Evolutionary conservation across 1,139 yeast genomes (phyloP).

Genomic region (Saccharomyces pastorianus): DNA sequence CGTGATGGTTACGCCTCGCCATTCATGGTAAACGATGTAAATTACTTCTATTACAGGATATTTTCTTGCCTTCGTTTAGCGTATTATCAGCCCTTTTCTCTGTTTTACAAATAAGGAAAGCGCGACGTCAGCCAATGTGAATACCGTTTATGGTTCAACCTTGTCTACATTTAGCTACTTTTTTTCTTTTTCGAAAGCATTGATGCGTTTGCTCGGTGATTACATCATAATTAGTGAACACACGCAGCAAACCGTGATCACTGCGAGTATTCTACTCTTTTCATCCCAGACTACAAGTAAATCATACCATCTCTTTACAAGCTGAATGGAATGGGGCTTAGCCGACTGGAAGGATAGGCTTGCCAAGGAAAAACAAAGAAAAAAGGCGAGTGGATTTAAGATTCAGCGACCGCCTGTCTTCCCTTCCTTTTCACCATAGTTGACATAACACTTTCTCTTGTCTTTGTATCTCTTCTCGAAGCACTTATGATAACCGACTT

Average conservation of each 20-base stretch:
- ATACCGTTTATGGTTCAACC: background rate
- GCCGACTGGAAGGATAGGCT: background rate
- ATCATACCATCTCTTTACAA: too few species aligned
- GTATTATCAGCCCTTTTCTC: background rate
- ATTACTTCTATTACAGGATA: background rate
- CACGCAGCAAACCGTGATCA: background rate
- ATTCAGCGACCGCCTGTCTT: background rate
- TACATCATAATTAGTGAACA: background rate
- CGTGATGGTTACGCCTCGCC: background rate
- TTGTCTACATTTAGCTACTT: too few species aligned
- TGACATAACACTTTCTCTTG: background rate
- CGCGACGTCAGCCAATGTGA: background rate
- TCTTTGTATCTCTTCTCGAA: background rate
- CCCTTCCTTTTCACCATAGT: too few species aligned
- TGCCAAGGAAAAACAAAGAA: background rate
- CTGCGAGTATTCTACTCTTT: background rate
- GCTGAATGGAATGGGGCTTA: background rate
- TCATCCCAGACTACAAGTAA: background rate
- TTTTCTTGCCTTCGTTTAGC: background rate
- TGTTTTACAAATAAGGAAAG: background rate
- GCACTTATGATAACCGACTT: background rate
- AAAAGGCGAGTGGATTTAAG: background rate
- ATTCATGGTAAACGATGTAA: background rate
- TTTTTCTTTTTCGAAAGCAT: background rate
- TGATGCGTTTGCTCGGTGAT: background rate